Evolutionary conservation across 192 early-diverging fungal species (phyloP), one percentile per base, ranked within the genome.

Genomic region (Coemansia sp.): DNA sequence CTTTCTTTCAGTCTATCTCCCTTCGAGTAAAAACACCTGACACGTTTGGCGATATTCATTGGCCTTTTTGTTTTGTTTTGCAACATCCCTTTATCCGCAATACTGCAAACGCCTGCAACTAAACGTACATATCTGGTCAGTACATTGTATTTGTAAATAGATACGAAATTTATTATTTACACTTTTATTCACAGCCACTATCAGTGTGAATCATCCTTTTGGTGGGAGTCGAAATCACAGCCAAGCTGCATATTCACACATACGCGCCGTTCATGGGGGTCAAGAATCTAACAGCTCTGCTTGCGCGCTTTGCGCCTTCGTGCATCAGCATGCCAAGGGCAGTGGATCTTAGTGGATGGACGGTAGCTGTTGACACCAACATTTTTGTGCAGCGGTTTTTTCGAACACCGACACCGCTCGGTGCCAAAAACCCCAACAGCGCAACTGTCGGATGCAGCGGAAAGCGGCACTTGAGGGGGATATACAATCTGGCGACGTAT

Each of bases 331-430:
- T 59, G 35, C 67, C 69, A 26, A 58, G 61, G 31, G 73, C 81
- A 26, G 53, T 72, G 5, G 64, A 78, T 15, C 69, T 84, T 51
- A 51, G 60, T 9, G 77, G 81, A 15, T 74, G 79, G 72, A 76
- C 72, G 0, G 51, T 87, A 8, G 83, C 84, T 1, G 65, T 89
- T 18, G 88, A 89, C 66, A 74, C 69, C 61, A 85, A 81, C 59
- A 79, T 86, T 7, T 86, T 81, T 58, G 64, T 89, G 33, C 77
- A 84, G 55, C 77, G 76, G 18, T 89, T 86, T 58, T 82, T 86
- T 63, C 79, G 63, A 52, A 57, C 55, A 21, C 55, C 55, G 3
- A 29, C 15, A 31, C 29, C 16, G n/a, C 18, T 57, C 16, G 18
- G 20, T n/a, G 8, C 30, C 16, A n/a, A 1, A 31, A 18, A 3